These are phyloP conservation scores for Cylindrotheca fusiformis DNA, from an alignment of 108 stramenopile genomes.

Conservation along the genomic window DNA sequence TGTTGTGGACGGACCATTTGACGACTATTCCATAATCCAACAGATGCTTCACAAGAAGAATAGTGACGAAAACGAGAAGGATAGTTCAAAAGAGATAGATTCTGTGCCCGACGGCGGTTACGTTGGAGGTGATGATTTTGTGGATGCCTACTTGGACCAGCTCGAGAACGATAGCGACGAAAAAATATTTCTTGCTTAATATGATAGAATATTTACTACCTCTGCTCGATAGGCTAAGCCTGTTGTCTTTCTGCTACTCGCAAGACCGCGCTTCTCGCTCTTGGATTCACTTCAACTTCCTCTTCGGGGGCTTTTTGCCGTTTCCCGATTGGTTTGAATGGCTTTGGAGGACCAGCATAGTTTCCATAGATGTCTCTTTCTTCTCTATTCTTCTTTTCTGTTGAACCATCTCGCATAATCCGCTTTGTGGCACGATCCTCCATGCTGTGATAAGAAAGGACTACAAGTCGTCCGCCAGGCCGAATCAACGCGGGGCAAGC, in stretches of 20 bases:
- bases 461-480: conserved; percentile 67
- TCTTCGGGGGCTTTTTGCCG: conserved; percentile 65
- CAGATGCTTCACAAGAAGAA: too few relatives aligned
- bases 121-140: too few relatives aligned
- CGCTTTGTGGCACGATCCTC: conserved; percentile 90
- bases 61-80: too few relatives aligned
- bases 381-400: conserved; percentile 15
- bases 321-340: conserved; percentile 74
- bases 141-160: not conserved
- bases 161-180: not conserved
- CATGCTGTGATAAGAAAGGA: conserved; percentile 92
- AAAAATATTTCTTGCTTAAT: not conserved
- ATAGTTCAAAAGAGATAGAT: too few relatives aligned
- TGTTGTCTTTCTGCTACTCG: conserved; percentile 58
- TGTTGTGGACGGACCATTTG: too few relatives aligned
- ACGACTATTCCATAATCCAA: too few relatives aligned
- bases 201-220: too few relatives aligned
- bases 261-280: conserved; percentile 82
- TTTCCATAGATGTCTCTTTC: conserved; percentile 84
- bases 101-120: too few relatives aligned
- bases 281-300: conserved; percentile 67
- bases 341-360: conserved; percentile 44
- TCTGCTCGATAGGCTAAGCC: not conserved
- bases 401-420: conserved; percentile 75
- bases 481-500: conserved; percentile 62